phyloP scores from a whole-genome alignment of 2,329 filamentous ascomycete genomes.

The Ceratocystis cubensis region DNA sequence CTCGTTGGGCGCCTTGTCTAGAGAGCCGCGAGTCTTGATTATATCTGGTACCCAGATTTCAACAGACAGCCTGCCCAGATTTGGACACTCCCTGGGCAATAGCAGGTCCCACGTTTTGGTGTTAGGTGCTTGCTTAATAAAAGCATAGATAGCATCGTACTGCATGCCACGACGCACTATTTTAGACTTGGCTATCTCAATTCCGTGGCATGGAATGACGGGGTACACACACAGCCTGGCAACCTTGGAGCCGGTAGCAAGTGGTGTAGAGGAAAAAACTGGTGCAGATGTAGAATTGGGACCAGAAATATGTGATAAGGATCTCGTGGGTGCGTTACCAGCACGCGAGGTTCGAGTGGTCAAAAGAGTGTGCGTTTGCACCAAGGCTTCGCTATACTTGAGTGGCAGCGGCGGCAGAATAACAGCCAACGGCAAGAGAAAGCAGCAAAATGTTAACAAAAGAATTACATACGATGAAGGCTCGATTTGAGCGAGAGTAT shows the following conservation, averaged over 20 bases:
- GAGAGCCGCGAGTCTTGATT: slow-evolving; percentile 38
- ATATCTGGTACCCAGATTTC: slow-evolving; percentile 59
- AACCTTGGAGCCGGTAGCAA: slow-evolving; percentile 38
- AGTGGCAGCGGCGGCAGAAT: slow-evolving; percentile 44
- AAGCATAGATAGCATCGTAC: slow-evolving; percentile 71
- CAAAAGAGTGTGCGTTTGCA: slow-evolving; percentile 41
- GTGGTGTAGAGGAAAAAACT: neutral
- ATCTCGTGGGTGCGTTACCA: slow-evolving; percentile 14
- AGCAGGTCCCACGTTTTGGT: slow-evolving; percentile 24
- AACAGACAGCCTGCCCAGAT: slow-evolving; percentile 54
- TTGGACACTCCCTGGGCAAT: slow-evolving; percentile 13
- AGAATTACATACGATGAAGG: slow-evolving; percentile 31
- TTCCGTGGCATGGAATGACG: slow-evolving; percentile 66
- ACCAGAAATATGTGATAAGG: neutral
- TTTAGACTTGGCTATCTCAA: slow-evolving; percentile 55
- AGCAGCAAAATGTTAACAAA: slow-evolving; percentile 36
- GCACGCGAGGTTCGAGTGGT: slow-evolving; percentile 19
- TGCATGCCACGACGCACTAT: slow-evolving; percentile 58
- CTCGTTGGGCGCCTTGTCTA: slow-evolving; percentile 30
- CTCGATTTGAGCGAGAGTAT: slow-evolving; percentile 26
- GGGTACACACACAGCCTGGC: slow-evolving; percentile 58
- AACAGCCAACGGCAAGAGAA: slow-evolving; percentile 41
- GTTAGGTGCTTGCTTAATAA: slow-evolving; percentile 51
- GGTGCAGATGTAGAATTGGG: neutral
- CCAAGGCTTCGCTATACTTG: slow-evolving; percentile 40